phyloP scores from a whole-genome alignment of 768 basidiomycete genomes.

The Xerocomellus chrysenteron region DNA sequence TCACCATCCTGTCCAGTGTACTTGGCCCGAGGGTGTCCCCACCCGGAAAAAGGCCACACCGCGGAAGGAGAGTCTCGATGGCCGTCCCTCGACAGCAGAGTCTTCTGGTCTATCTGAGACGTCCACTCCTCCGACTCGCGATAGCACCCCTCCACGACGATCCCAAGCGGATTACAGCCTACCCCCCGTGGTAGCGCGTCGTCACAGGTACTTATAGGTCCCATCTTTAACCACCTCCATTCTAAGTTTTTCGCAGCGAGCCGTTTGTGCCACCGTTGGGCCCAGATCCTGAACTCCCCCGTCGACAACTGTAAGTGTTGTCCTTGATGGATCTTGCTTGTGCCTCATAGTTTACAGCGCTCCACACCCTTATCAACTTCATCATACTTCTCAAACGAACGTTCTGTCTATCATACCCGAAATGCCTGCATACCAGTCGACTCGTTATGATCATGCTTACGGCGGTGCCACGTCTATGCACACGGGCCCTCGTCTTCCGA shows the following conservation, averaged over 20 bases:
- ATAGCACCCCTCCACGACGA: slow-evolving; percentile 61
- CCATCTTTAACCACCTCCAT: slow-evolving; percentile 2
- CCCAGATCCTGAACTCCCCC: slow-evolving; percentile 43
- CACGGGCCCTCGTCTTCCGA: slow-evolving; percentile 40
- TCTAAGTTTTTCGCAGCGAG: slow-evolving; percentile 36
- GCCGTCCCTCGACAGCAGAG: slow-evolving; percentile 71
- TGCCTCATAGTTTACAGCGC: slow-evolving; percentile 33
- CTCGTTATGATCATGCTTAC: slow-evolving; percentile 55
- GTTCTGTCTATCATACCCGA: slow-evolving; percentile 61
- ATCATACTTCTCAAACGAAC: slow-evolving; percentile 43
- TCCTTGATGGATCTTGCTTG: not conserved
- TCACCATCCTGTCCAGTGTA: slow-evolving; percentile 50
- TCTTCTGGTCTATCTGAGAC: slow-evolving; percentile 71
- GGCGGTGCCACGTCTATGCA: slow-evolving; percentile 33
- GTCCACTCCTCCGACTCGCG: slow-evolving; percentile 70
- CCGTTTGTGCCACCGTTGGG: slow-evolving; percentile 44
- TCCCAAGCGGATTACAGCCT: slow-evolving; percentile 39
- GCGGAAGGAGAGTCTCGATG: slow-evolving; percentile 59
- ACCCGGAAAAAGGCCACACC: slow-evolving; percentile 62
- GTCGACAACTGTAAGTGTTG: slow-evolving; percentile 47
- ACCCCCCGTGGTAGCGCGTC: slow-evolving; percentile 39
- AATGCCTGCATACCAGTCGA: slow-evolving; percentile 47
- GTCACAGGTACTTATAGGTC: slow-evolving; percentile 35
- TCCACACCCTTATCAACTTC: slow-evolving; percentile 43
- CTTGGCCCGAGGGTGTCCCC: slow-evolving; percentile 81